Evolutionary conservation across 1,284 basidiomycete genomes (phyloP).

Genomic region (Pascua guehoae): DNA sequence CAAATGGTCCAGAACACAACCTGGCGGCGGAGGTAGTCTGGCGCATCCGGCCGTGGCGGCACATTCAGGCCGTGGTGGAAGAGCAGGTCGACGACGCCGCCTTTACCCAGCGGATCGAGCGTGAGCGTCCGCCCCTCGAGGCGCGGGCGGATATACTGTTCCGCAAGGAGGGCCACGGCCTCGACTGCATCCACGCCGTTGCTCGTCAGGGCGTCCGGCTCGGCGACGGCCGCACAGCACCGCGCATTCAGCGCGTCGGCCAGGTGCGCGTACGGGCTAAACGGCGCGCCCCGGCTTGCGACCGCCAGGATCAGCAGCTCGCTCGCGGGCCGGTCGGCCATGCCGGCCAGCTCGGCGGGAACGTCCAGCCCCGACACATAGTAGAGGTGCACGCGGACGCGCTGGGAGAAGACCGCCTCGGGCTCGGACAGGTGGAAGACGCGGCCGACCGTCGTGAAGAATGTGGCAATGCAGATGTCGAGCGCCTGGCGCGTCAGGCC

Average conservation of each 20-base stretch:
- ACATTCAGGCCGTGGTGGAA: slow-evolving; percentile 8
- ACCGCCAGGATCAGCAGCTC: slow-evolving; percentile 9
- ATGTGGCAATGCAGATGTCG: slow-evolving; percentile 9
- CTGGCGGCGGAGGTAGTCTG: slow-evolving; percentile 3
- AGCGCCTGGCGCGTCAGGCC: slow-evolving; percentile 7
- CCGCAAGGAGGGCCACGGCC: slow-evolving; percentile 6
- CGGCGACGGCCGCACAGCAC: neutral
- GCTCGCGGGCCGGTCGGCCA: slow-evolving; percentile 4
- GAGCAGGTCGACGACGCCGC: slow-evolving; percentile 7
- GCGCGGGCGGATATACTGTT: slow-evolving; percentile 3
- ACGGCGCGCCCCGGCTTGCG: slow-evolving; percentile 8
- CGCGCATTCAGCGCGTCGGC: slow-evolving; percentile 2
- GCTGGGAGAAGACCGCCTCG: neutral
- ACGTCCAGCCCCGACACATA: slow-evolving; percentile 6
- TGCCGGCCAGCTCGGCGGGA: slow-evolving; percentile 7
- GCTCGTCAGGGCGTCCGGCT: neutral
- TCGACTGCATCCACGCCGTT: slow-evolving; percentile 7
- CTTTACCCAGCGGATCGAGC: slow-evolving; percentile 14
- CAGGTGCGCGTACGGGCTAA: neutral
- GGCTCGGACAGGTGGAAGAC: slow-evolving; percentile 4
- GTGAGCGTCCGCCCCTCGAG: neutral
- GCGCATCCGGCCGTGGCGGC: neutral
- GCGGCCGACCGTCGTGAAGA: slow-evolving; percentile 7
- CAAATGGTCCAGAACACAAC: neutral
- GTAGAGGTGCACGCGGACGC: slow-evolving; percentile 6